Percentiles rank a stretch among this genome's conserved stretches.
phyloP scores from a whole-genome alignment of 176 grass and related monocot species.

The Carex parvula region DNA sequence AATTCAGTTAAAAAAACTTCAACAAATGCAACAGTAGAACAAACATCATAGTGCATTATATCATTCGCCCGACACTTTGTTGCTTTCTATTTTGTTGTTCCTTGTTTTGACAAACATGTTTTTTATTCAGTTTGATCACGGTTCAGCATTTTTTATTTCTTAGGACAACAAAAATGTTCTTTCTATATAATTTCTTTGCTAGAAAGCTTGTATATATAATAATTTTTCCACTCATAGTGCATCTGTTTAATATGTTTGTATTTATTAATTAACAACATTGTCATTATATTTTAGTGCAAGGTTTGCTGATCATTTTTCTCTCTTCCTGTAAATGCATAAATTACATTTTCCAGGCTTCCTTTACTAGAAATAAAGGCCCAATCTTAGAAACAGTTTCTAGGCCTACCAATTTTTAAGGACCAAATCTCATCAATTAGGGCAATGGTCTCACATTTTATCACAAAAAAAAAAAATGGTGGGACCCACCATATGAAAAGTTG shows the following conservation, averaged over 20 bases:
- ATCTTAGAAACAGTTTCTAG: neutral
- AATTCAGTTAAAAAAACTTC: conserved; percentile 5
- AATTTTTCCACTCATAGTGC: neutral
- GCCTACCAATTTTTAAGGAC: neutral
- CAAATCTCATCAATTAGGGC: neutral
- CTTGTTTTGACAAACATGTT: neutral
- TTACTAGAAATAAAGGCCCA: neutral
- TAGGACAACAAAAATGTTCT: neutral
- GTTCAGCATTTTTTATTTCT: neutral
- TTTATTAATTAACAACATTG: neutral
- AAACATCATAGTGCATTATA: conserved; percentile 4
- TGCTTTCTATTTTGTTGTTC: neutral
- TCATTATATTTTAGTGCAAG: neutral
- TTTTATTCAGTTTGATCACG: neutral
- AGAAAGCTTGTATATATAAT: conserved; percentile 20
- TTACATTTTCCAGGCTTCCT: neutral
- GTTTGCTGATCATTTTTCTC: neutral
- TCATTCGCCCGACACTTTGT: neutral
- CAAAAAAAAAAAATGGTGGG: no score
- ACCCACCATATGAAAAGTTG: conserved; percentile 1
- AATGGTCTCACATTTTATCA: neutral
- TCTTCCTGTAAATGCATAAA: neutral
- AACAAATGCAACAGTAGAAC: neutral
- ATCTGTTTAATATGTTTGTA: neutral
- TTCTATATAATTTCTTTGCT: neutral